Evolutionary conservation across 306 rosid genomes (phyloP), one percentile per base, ranked within the genome.

Genomic region (Medicago ruthenica): DNA sequence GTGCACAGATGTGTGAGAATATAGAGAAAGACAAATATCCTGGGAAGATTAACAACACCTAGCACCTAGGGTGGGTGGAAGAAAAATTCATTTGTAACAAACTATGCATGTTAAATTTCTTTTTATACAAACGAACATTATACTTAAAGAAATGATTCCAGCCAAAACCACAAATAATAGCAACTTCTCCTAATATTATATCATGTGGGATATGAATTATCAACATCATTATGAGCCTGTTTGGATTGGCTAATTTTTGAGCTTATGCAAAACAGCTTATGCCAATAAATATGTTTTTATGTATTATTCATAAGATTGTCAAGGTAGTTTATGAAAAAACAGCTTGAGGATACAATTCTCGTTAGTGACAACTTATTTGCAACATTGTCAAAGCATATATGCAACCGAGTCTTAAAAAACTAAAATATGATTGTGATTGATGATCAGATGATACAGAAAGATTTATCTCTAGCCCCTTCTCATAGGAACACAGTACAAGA

Each of bases 141-240:
- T 24, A 34, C 66, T 14, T 66, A 0, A 51, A 45, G 42, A 22
- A 74, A 80, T 12, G 2, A 53, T 18, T 51, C 45, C 60, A 24
- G 47, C 66, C 36, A 45, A 74, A 67, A 47, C 47, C 36, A 66
- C 2, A 22, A 9, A 54, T 59, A 80, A 44, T 42, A 59, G 55
- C 47, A 13, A 13, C 42, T 12, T 45, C 15, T 24, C 8, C 24
- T n/a, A 39, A 50, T 45, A 36, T 51, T 50, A 48, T 24, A 61
- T 60, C 39, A 36, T 36, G 45, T 36, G 22, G 3, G 20, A 36
- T 7, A 62, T 62, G 68, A 62, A 36, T 8, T 8, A 62, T 15
- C 15, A 12, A n/a, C 68, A 62, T 36, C 21, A 62, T 15, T 27
- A 27, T 27, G 31, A 1, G 31, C 31, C 31, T 27, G 4, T 27